These are phyloP conservation scores for Solidago caesia DNA, from an alignment of 129 eudicot genomes.

Conservation along the genomic window DNA sequence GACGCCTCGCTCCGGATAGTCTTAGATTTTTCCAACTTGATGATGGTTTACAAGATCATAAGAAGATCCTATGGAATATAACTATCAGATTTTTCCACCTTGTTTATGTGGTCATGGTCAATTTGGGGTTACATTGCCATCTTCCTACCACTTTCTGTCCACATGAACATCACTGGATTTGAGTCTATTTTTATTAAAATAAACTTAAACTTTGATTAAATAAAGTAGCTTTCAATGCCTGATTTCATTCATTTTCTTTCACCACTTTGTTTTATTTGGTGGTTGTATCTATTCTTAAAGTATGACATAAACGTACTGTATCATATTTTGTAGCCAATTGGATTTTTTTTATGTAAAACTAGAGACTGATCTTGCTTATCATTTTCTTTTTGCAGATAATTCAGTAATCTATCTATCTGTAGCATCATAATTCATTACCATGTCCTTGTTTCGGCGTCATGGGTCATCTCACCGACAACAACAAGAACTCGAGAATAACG, in stretches of 20 bases:
- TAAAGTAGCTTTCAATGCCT: not conserved
- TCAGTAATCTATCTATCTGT: slow-evolving; percentile 1
- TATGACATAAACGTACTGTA: not conserved
- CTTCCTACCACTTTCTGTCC: slow-evolving; percentile 20
- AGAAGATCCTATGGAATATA: not conserved
- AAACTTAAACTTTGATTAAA: slow-evolving; percentile 5
- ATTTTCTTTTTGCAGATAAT: not conserved
- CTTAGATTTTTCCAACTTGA: too few species aligned
- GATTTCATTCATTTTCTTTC: not conserved
- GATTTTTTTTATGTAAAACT: not conserved
- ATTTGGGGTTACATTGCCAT: slow-evolving; percentile 24
- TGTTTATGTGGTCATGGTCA: slow-evolving; percentile 20
- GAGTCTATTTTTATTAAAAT: not conserved
- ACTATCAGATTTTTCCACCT: slow-evolving; percentile 9
- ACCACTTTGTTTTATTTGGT: slow-evolving; percentile 6
- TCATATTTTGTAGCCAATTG: not conserved
- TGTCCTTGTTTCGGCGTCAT: slow-evolving; percentile 55
- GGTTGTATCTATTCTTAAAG: not conserved
- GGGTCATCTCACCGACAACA: slow-evolving; percentile 40
- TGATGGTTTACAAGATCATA: not conserved
- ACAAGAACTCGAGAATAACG: slow-evolving; percentile 45
- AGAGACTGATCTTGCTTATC: not conserved
- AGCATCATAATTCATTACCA: not conserved
- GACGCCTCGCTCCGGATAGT: too few species aligned
- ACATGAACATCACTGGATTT: slow-evolving; percentile 3